Conservation (phyloP, 2,329 filamentous ascomycete species). For the Colletotrichum tanaceti region DNA sequence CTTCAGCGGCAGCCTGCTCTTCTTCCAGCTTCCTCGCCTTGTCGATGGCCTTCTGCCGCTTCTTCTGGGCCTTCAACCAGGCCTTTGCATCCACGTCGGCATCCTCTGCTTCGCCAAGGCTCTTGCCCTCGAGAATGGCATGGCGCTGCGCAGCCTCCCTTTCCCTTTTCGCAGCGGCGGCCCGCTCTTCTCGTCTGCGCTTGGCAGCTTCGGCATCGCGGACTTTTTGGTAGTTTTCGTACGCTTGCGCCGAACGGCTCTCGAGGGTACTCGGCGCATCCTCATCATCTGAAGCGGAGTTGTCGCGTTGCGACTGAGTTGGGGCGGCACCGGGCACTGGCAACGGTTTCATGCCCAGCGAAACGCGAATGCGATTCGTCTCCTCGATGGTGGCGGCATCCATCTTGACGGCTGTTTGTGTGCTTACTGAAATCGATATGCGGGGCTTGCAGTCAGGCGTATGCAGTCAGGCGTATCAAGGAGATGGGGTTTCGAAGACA, state of each 20-base stretch:
- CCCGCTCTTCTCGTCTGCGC: slow-evolving; percentile 80
- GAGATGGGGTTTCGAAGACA: not conserved
- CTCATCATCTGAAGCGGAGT: slow-evolving; percentile 67
- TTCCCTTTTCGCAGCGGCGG: slow-evolving; percentile 86
- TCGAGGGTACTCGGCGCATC: slow-evolving; percentile 87
- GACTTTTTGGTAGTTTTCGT: slow-evolving; percentile 76
- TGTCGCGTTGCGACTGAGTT: slow-evolving; percentile 52
- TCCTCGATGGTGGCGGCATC: slow-evolving; percentile 86
- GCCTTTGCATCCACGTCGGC: slow-evolving; percentile 80
- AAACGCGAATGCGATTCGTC: slow-evolving; percentile 90
- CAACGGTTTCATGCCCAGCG: slow-evolving; percentile 89
- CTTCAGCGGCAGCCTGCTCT: slow-evolving; percentile 82
- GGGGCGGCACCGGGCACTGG: slow-evolving; percentile 78
- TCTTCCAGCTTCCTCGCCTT: slow-evolving; percentile 77
- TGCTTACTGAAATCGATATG: not conserved
- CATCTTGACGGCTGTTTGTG: slow-evolving; percentile 53
- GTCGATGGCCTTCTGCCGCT: slow-evolving; percentile 90
- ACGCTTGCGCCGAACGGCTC: slow-evolving; percentile 77
- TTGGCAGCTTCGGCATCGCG: slow-evolving; percentile 81
- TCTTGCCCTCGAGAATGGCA: slow-evolving; percentile 81
- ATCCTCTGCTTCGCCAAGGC: slow-evolving; percentile 80
- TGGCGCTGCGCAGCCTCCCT: slow-evolving; percentile 84
- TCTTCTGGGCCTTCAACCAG: slow-evolving; percentile 92
- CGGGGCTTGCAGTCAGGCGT: not conserved
- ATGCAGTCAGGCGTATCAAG: not conserved